These are phyloP conservation scores for Taphrina betulina DNA, from an alignment of 1,139 yeast genomes.

Conservation along the genomic window DNA sequence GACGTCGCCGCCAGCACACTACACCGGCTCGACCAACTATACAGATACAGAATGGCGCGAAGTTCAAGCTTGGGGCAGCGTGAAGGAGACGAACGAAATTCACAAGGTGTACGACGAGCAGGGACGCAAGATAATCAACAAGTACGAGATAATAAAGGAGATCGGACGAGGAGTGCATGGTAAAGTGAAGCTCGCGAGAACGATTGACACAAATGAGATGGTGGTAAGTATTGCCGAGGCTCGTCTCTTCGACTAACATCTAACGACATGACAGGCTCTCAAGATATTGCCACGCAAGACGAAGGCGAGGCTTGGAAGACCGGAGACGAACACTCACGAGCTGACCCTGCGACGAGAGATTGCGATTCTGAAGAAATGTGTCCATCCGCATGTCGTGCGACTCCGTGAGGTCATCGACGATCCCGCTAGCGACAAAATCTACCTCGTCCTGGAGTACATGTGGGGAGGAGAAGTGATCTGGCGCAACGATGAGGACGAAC, in stretches of 20 bases:
- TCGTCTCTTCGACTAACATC: too few species aligned
- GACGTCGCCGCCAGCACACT: slow-evolving; percentile 28
- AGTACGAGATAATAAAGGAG: slow-evolving; percentile 84
- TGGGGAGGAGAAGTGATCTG: slow-evolving; percentile 92
- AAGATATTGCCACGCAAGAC: slow-evolving; percentile 83
- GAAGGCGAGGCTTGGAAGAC: slow-evolving; percentile 55
- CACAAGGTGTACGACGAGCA: slow-evolving; percentile 87
- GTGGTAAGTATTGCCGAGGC: too few species aligned
- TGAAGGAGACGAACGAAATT: slow-evolving; percentile 81
- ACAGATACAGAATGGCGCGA: slow-evolving; percentile 32
- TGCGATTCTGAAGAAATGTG: slow-evolving; percentile 92
- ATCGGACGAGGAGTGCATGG: slow-evolving; percentile 98
- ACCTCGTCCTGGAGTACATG: slow-evolving; percentile 84
- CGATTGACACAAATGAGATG: slow-evolving; percentile 26
- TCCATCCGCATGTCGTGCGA: slow-evolving; percentile 85
- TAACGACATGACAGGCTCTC: slow-evolving; percentile 66
- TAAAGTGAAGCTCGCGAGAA: slow-evolving; percentile 86
- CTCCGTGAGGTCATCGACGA: slow-evolving; percentile 90
- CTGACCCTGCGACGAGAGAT: slow-evolving; percentile 83
- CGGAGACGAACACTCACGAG: slow-evolving; percentile 55
- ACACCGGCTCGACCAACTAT: slow-evolving; percentile 31
- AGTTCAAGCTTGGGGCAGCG: slow-evolving; percentile 43
- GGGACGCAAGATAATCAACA: slow-evolving; percentile 77
- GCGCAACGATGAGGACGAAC: slow-evolving; percentile 52
- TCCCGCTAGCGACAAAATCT: slow-evolving; percentile 75